A percentile compares a stretch with the other conserved stretches of the same genome.
Conservation (phyloP, 176 grass and related monocot species). For the Triticum dicoccoides region DNA sequence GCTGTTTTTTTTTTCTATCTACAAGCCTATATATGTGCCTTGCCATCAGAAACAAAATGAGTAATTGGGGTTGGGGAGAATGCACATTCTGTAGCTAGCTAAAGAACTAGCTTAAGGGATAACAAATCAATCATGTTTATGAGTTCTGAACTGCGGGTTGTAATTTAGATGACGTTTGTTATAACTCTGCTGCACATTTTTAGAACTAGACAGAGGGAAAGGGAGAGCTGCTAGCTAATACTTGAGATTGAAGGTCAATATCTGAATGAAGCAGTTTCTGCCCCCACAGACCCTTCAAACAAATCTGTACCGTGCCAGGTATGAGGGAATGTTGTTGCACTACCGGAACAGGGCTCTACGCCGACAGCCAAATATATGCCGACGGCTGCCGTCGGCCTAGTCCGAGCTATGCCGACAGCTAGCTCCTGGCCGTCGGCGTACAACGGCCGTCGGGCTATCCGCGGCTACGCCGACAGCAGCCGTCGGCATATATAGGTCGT, state of each 20-base stretch:
- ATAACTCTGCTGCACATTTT: slow-evolving; percentile 14
- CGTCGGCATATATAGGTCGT: too few species aligned
- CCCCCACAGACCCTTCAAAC: too few species aligned
- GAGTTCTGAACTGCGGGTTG: slow-evolving; percentile 21
- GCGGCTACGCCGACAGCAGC: too few species aligned
- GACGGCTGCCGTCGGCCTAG: too few species aligned
- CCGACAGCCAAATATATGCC: too few species aligned
- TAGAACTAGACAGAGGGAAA: neutral
- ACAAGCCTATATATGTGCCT: slow-evolving; percentile 5
- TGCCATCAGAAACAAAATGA: slow-evolving; percentile 16
- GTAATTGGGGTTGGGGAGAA: slow-evolving; percentile 7
- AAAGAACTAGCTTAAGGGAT: too few species aligned
- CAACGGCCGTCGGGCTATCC: too few species aligned
- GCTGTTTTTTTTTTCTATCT: slow-evolving; percentile 32
- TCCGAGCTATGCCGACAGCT: too few species aligned
- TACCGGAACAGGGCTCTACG: too few species aligned
- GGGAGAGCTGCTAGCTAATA: neutral
- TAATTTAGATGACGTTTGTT: neutral
- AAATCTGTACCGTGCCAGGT: neutral
- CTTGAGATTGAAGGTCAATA: neutral
- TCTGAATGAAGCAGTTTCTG: neutral
- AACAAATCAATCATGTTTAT: neutral
- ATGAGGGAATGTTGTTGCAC: neutral
- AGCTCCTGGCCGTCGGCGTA: too few species aligned
- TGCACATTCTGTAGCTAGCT: too few species aligned